Evolutionary conservation across 352 stramenopile species (phyloP).

Genomic region (Phytophthora cajani): DNA sequence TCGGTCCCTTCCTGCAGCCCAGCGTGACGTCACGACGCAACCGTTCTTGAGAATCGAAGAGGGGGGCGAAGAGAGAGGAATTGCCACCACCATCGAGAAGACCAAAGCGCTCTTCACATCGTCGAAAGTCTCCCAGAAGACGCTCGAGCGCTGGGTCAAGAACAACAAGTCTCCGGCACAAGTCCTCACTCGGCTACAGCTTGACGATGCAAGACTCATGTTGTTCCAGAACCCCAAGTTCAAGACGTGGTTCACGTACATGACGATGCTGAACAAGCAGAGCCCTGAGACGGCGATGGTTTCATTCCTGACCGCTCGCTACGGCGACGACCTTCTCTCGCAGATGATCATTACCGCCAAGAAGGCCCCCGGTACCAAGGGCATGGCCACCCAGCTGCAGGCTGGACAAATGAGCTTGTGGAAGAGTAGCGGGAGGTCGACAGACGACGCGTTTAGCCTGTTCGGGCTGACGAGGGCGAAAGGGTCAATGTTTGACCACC

Average conservation of each 20-base stretch:
- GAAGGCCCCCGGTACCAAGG: not conserved
- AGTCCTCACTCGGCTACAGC: slow-evolving; percentile 2
- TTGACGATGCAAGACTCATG: not conserved
- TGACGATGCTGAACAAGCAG: not conserved
- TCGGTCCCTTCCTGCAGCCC: not conserved
- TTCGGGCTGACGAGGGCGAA: not conserved
- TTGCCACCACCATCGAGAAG: not conserved
- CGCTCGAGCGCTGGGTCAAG: slow-evolving; percentile 4
- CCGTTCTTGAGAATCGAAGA: not conserved
- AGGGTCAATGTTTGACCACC: not conserved
- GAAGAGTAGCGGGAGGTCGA: not conserved
- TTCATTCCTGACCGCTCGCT: not conserved
- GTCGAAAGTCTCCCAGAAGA: slow-evolving; percentile 4
- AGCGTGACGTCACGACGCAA: not conserved
- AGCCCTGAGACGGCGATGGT: slow-evolving; percentile 7
- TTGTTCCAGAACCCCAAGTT: slow-evolving; percentile 10
- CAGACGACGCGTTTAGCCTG: slow-evolving; percentile 2
- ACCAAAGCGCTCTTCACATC: not conserved
- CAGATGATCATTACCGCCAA: slow-evolving; percentile 9
- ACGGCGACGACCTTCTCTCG: slow-evolving; percentile 3
- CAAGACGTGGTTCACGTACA: slow-evolving; percentile 1
- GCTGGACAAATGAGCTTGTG: slow-evolving; percentile 2
- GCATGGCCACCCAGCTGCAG: slow-evolving; percentile 8
- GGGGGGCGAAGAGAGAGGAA: slow-evolving; percentile 8
- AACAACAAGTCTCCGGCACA: slow-evolving; percentile 6